Conservation (phyloP, 257 asterid genomes). For the Coffea canephora region DNA sequence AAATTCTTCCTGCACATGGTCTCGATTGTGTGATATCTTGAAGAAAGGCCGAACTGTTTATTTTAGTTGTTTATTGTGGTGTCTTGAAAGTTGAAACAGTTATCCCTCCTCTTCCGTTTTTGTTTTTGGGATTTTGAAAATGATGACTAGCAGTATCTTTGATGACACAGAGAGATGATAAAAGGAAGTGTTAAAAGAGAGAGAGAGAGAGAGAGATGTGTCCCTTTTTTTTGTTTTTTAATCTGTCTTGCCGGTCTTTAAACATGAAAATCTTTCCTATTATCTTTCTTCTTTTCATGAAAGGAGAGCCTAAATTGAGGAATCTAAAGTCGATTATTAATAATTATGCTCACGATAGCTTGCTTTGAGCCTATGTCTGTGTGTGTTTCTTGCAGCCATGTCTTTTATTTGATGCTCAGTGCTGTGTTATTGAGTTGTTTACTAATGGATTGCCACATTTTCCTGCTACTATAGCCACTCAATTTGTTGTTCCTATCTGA, state of each 20-base stretch:
- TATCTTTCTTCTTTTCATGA: not conserved
- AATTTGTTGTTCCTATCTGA: not conserved
- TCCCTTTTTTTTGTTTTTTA: not conserved
- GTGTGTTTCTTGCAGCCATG: not conserved
- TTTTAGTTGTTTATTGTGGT: not conserved
- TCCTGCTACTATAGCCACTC: not conserved
- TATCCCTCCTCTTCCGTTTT: not conserved
- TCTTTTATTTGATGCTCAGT: not conserved
- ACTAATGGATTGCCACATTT: not conserved
- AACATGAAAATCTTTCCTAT: not conserved
- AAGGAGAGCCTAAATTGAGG: not conserved
- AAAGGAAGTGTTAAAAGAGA: not conserved
- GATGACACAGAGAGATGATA: not conserved
- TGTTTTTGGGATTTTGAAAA: not conserved
- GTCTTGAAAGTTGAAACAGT: not conserved
- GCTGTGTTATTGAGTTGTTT: not conserved
- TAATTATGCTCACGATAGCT: not conserved
- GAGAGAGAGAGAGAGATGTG: not conserved
- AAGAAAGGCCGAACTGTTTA: not conserved
- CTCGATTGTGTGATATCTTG: not conserved
- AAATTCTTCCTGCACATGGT: not conserved
- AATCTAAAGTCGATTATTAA: not conserved
- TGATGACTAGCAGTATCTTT: too few species aligned
- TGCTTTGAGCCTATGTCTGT: not conserved
- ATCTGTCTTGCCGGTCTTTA: not conserved